Evolutionary conservation across 495 filamentous ascomycete species (phyloP).

Genomic region (Neurospora tetrasperma): DNA sequence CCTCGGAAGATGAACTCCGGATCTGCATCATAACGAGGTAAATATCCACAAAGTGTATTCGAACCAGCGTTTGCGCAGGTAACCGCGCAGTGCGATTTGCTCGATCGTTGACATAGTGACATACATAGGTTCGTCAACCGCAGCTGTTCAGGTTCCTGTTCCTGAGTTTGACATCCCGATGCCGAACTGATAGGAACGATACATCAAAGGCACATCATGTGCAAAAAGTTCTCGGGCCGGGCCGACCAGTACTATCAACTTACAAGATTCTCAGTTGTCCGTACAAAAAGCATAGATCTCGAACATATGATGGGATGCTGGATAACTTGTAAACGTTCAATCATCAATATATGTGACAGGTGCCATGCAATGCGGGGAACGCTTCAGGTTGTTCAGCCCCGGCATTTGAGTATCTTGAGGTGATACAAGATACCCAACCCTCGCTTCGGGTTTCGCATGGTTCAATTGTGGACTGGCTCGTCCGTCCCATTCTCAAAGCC

Average conservation of each 20-base stretch:
- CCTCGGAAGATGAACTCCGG: too few relatives aligned
- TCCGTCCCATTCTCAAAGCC: neutral
- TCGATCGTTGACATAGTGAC: neutral
- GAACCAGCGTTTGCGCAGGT: neutral
- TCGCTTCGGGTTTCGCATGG: neutral
- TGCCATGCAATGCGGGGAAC: neutral
- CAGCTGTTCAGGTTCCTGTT: neutral
- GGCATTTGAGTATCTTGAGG: neutral
- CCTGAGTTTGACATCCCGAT: neutral
- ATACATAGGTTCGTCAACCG: neutral
- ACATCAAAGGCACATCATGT: neutral
- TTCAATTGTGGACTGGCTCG: neutral
- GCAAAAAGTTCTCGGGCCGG: neutral
- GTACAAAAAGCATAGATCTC: neutral
- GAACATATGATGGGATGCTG: neutral
- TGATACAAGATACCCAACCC: neutral
- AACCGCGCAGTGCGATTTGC: neutral
- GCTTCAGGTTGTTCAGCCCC: neutral
- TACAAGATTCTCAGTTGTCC: neutral
- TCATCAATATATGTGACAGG: neutral
- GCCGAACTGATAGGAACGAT: neutral
- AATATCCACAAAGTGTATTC: neutral
- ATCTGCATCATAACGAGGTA: too few relatives aligned
- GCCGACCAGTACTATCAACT: neutral
- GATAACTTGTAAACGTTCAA: neutral